Conservation (phyloP, 768 basidiomycete species). For the Russula brevipes region DNA sequence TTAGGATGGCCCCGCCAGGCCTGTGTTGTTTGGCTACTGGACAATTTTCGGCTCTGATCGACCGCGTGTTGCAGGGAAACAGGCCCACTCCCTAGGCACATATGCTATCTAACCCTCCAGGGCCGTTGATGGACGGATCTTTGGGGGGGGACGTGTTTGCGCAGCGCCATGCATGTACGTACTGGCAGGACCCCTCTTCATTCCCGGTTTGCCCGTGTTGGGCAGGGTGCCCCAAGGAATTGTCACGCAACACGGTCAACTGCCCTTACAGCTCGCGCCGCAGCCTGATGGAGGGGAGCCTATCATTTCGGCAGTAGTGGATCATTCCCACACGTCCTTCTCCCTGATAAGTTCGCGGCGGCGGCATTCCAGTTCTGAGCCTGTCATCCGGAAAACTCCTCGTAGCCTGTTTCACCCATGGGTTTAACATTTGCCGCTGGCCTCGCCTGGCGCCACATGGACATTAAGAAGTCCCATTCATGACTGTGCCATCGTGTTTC, state of each 20-base stretch:
- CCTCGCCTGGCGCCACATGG: slow-evolving; percentile 6
- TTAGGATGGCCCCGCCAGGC: slow-evolving; percentile 1
- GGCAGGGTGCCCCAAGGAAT: slow-evolving; percentile 8
- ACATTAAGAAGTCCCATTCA: neutral
- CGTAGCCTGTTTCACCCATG: slow-evolving; percentile 7
- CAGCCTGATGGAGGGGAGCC: neutral
- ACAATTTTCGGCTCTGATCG: slow-evolving; percentile 11
- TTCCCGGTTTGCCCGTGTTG: slow-evolving; percentile 12
- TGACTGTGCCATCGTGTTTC: neutral
- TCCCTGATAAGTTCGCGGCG: neutral
- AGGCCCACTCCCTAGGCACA: neutral
- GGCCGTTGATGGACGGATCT: neutral
- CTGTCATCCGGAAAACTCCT: neutral
- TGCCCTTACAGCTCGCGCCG: slow-evolving; percentile 4
- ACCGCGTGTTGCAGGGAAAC: slow-evolving; percentile 2
- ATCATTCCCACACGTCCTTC: slow-evolving; percentile 4
- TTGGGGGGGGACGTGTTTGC: slow-evolving; percentile 1
- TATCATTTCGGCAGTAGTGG: slow-evolving; percentile 11
- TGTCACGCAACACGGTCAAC: slow-evolving; percentile 2
- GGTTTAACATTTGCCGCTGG: slow-evolving; percentile 2
- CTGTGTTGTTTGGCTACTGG: neutral
- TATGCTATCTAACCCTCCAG: neutral
- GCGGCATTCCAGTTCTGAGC: neutral
- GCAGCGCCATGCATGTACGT: slow-evolving; percentile 6
- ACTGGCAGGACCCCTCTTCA: slow-evolving; percentile 15